Evolutionary conservation across 768 basidiomycete species (phyloP).

Genomic region (Mycena belliarum): DNA sequence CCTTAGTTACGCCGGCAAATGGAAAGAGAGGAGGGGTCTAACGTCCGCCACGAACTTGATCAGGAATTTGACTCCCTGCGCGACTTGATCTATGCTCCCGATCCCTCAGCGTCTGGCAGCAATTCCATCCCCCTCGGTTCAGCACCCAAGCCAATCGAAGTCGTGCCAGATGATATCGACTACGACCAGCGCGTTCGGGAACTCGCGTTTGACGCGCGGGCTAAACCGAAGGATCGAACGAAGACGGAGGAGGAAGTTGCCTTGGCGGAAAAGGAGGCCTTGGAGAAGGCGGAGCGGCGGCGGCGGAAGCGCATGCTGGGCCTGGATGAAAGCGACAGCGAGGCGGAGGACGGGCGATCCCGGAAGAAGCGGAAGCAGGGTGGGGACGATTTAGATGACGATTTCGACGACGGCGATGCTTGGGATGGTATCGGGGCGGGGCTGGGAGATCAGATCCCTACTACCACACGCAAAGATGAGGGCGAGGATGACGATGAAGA

Average conservation of each 20-base stretch:
- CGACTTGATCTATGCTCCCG: constrained; percentile 64
- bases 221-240: constrained; percentile 91
- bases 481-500: constrained; percentile 35
- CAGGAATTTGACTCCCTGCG: constrained; percentile 82
- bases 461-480: constrained; percentile 33
- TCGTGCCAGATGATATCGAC: constrained; percentile 53
- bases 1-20: constrained; percentile 81
- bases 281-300: constrained; percentile 84
- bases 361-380: constrained; percentile 53
- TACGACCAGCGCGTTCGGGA: constrained; percentile 94
- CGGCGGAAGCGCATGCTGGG: constrained; percentile 86
- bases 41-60: constrained; percentile 85
- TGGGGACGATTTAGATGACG: constrained; percentile 92
- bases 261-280: constrained; percentile 78
- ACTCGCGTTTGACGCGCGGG: constrained; percentile 89
- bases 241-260: constrained; percentile 97
- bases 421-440: constrained; percentile 46
- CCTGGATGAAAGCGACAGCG: constrained; percentile 65
- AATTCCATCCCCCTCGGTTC: constrained; percentile 38
- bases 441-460: constrained; percentile 32
- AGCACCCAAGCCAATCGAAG: constrained; percentile 21
- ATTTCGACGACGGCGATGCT: constrained; percentile 56
- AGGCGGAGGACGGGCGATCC: constrained; percentile 50
- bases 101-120: constrained; percentile 44
- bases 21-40: constrained; percentile 83